Evolutionary conservation across 106 monocot species (phyloP).

Genomic region (Apostasia ramifera): DNA sequence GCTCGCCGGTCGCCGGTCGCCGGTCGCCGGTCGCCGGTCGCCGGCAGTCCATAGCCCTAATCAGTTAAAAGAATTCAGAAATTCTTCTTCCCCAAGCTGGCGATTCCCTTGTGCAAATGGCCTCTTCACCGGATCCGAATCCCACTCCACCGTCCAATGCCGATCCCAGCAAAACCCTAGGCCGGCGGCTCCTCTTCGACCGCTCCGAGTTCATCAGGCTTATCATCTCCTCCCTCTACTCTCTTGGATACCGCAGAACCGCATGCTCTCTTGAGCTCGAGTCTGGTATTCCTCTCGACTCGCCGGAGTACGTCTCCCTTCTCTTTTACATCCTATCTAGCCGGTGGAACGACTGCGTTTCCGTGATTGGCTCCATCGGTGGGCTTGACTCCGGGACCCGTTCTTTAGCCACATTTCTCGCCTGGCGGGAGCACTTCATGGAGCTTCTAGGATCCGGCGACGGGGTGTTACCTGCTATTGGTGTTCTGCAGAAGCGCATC

Average conservation of each 20-base stretch:
- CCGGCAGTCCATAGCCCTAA: no score
- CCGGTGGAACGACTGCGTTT: constrained; percentile 35
- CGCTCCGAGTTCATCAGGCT: constrained; percentile 31
- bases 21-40: no score
- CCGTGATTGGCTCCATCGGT: constrained; percentile 22
- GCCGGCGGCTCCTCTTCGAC: constrained; percentile 24
- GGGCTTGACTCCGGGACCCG: constrained; percentile 12
- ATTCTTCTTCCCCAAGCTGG: no score
- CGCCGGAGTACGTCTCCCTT: constrained; percentile 30
- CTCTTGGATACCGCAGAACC: constrained; percentile 46
- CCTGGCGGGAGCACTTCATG: constrained; percentile 47
- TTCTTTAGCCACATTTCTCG: constrained; percentile 25
- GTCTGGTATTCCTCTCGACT: constrained; percentile 45
- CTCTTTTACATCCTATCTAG: constrained; percentile 27
- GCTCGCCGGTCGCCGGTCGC: no score
- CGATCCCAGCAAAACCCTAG: constrained; percentile 19
- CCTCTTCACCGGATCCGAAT: not conserved
- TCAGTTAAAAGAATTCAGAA: no score
- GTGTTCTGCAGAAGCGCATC: constrained; percentile 33
- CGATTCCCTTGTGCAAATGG: no score
- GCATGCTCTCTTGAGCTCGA: constrained; percentile 46
- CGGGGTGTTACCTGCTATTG: constrained; percentile 17
- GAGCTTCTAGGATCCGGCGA: constrained; percentile 40
- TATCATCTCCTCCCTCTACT: constrained; percentile 44
- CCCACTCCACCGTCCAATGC: not conserved